Evolutionary conservation across 139 green algal species (phyloP), one percentile per base, ranked within the genome.

Genomic region (Pseudopediastrum boryanum): DNA sequence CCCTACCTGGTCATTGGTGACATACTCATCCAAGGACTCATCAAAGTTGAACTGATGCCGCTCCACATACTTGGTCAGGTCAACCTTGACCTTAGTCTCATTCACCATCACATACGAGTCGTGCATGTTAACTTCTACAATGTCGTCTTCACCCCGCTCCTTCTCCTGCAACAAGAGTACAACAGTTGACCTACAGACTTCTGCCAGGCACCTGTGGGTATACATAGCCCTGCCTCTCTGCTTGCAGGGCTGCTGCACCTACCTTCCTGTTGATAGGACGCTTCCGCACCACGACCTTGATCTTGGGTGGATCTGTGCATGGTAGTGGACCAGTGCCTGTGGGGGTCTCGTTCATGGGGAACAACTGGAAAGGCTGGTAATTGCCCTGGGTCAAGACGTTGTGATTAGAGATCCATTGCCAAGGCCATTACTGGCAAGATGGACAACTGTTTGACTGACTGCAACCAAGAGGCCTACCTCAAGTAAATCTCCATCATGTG

Each of bases 31-130:
- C 82, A 98, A 88, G 2, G 96, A 88, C 44, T 95, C 93, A 52
- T 99, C 96, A 89, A 99, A 99, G 58, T 88, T 88, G 79, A 99
- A 99, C 39, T 89, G 29, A 83, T 97, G 93, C 16, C 83, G 77
- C 80, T 98, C 95, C 4, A 82, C 73, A 81, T 95, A 98, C 61
- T 92, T 91, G 2, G 94, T 98, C 13, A 98, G 87, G 84, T 99
- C 96, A 29, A 99, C 94, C 64, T 89, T 89, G 25, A 88, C 50
- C 82, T 95, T 97, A n/a, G 92, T 89, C 82, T 98, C 96, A 67
- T 95, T 90, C 5, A 99, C 94, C 2, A 87, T 63, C 29, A 98
- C 77, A 12, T 61, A 86, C 2, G 78, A 71, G 41, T 78, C 71
- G 80, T 19, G 39, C 80, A 89, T 89, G 69, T 88, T 81, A 7